These are phyloP conservation scores for Ballota nigra DNA, from an alignment of 257 asterid species.

Conservation along the genomic window DNA sequence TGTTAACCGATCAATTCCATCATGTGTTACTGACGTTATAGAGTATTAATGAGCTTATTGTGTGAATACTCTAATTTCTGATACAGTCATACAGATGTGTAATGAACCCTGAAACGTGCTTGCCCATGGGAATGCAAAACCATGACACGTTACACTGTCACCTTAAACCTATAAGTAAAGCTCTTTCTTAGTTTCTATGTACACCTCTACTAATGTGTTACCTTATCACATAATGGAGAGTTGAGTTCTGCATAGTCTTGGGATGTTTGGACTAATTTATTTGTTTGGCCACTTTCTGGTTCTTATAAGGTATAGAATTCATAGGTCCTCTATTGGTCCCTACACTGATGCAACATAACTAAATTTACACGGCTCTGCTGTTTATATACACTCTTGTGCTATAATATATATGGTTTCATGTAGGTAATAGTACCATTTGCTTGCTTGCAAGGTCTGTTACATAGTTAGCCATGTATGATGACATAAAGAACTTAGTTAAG, in stretches of 20 bases:
- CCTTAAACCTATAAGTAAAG: background rate
- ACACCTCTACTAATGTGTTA: background rate
- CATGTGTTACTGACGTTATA: background rate
- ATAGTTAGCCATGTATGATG: background rate
- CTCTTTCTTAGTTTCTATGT: background rate
- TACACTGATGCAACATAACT: background rate
- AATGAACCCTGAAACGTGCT: background rate
- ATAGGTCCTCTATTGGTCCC: background rate
- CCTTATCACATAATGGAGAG: background rate
- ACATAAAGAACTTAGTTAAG: background rate
- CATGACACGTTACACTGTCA: background rate
- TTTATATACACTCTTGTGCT: background rate
- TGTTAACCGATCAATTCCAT: background rate
- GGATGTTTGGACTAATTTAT: background rate
- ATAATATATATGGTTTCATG: background rate
- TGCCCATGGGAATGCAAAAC: background rate
- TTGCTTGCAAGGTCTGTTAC: background rate
- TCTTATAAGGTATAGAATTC: background rate
- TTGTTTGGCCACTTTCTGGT: background rate
- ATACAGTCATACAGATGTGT: background rate
- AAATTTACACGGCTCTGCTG: background rate
- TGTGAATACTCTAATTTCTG: conserved; percentile 5
- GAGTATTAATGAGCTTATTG: background rate
- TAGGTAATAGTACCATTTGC: background rate
- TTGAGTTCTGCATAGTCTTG: background rate